Percentiles rank a stretch among this genome's conserved stretches.
These are phyloP conservation scores for Lasiodiplodia sp. DNA, from an alignment of 2,329 filamentous ascomycete genomes.

Conservation along the genomic window DNA sequence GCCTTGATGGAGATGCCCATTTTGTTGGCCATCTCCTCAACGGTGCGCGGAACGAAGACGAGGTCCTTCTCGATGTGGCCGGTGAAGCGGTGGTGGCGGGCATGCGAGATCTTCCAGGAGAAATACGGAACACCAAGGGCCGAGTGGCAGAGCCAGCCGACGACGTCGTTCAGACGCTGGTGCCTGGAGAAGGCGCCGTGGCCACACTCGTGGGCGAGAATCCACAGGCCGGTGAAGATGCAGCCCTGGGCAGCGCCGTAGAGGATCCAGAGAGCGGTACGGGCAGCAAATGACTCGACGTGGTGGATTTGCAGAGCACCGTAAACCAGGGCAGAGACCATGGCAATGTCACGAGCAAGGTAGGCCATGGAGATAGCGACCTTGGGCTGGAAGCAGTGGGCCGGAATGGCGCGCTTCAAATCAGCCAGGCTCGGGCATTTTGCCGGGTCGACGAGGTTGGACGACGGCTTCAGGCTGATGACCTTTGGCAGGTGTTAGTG, in stretches of 20 bases:
- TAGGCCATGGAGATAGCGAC: conserved; percentile 53
- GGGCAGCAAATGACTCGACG: conserved; percentile 55
- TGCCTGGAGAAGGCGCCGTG: conserved; percentile 72
- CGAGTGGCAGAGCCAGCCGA: conserved; percentile 72
- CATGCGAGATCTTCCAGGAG: conserved; percentile 75
- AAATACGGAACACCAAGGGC: conserved; percentile 74
- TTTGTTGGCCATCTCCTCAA: conserved; percentile 29
- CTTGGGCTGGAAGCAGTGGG: conserved; percentile 67
- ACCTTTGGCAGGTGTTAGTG: conserved; percentile 7
- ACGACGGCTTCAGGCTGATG: conserved; percentile 14
- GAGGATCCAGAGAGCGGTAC: conserved; percentile 60
- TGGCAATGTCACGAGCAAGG: conserved; percentile 62
- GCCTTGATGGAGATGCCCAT: conserved; percentile 35
- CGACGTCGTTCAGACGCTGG: conserved; percentile 64
- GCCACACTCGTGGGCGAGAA: conserved; percentile 74
- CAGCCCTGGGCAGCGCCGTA: conserved; percentile 72
- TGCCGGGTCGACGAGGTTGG: conserved; percentile 9
- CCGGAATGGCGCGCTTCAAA: conserved; percentile 61
- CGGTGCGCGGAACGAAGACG: conserved; percentile 45
- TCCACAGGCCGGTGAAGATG: conserved; percentile 73
- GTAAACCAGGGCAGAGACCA: conserved; percentile 59
- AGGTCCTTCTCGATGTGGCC: conserved; percentile 71
- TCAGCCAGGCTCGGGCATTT: conserved; percentile 28
- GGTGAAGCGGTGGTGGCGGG: conserved; percentile 72
- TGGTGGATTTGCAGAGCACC: conserved; percentile 62